Evolutionary conservation across 768 basidiomycete species (phyloP).

Genomic region (Termitomyces sp.): DNA sequence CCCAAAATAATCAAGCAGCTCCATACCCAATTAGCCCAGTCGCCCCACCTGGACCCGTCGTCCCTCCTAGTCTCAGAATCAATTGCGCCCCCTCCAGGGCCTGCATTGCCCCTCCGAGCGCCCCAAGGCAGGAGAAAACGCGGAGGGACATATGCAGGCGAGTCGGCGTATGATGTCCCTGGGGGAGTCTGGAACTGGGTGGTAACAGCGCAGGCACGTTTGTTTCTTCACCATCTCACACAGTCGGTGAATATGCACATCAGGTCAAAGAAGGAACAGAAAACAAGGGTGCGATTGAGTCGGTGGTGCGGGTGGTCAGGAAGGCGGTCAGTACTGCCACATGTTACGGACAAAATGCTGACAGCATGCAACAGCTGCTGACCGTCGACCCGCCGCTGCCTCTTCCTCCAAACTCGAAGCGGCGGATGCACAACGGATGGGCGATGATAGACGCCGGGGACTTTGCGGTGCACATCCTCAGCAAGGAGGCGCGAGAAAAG

Average conservation of each 20-base stretch:
- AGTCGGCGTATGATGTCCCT: slow-evolving; percentile 48
- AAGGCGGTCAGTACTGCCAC: slow-evolving; percentile 53
- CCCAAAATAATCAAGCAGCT: slow-evolving; percentile 52
- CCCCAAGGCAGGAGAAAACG: slow-evolving; percentile 64
- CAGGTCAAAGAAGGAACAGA: slow-evolving; percentile 87
- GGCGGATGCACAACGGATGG: slow-evolving; percentile 67
- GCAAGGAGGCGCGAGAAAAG: slow-evolving; percentile 58
- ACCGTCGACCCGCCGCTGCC: slow-evolving; percentile 51
- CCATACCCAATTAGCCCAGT: slow-evolving; percentile 50
- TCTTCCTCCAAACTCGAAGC: slow-evolving; percentile 62
- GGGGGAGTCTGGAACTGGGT: slow-evolving; percentile 76
- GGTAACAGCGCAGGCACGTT: slow-evolving; percentile 64
- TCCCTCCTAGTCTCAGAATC: slow-evolving; percentile 54
- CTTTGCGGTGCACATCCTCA: slow-evolving; percentile 77
- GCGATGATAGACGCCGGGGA: slow-evolving; percentile 80
- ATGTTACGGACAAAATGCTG: background rate
- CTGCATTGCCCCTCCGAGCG: slow-evolving; percentile 49
- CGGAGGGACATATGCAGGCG: slow-evolving; percentile 65
- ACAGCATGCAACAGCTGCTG: slow-evolving; percentile 42
- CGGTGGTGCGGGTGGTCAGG: slow-evolving; percentile 63
- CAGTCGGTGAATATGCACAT: slow-evolving; percentile 4
- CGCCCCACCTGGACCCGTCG: slow-evolving; percentile 67
- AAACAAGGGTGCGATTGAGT: slow-evolving; percentile 72
- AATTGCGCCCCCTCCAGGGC: slow-evolving; percentile 46
- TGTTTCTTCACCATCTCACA: background rate